A percentile compares a stretch with the other conserved stretches of the same genome.
Conservation (phyloP, 2,329 filamentous ascomycete species). For the Thelonectria olida region DNA sequence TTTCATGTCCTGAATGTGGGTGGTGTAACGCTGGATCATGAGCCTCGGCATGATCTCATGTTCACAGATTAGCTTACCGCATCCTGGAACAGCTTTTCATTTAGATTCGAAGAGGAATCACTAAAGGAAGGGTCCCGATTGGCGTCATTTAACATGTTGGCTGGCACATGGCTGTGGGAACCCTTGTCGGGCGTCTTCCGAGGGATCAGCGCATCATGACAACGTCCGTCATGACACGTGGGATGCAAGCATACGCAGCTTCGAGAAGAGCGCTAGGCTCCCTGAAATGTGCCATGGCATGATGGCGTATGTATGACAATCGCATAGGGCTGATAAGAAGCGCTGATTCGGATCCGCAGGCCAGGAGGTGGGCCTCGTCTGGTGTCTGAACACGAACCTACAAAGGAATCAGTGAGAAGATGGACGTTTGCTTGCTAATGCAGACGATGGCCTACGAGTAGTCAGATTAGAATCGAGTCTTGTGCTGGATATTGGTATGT, state of each 20-base stretch:
- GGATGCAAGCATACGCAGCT: not conserved
- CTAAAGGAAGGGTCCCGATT: not conserved
- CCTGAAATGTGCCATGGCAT: not conserved
- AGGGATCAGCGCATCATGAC: not conserved
- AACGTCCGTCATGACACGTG: not conserved
- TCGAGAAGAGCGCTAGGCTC: not conserved
- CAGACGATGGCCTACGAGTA: not conserved
- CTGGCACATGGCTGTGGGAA: not conserved
- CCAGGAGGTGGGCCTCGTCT: not conserved
- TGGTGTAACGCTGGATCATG: not conserved
- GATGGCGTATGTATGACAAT: not conserved
- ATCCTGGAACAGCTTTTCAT: not conserved
- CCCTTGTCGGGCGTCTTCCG: not conserved
- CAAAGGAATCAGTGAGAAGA: not conserved
- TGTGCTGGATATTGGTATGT: not conserved
- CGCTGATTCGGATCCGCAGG: not conserved
- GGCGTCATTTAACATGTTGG: not conserved
- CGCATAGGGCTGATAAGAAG: constrained; percentile 5
- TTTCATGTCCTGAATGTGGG: not conserved
- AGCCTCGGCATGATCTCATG: not conserved
- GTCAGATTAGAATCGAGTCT: not conserved
- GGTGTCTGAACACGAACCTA: not conserved
- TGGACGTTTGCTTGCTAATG: not conserved
- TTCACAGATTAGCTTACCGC: not conserved
- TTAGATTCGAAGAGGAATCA: not conserved